These are phyloP conservation scores for Inonotus obliquus DNA, from an alignment of 1,284 basidiomycete genomes.

Conservation along the genomic window DNA sequence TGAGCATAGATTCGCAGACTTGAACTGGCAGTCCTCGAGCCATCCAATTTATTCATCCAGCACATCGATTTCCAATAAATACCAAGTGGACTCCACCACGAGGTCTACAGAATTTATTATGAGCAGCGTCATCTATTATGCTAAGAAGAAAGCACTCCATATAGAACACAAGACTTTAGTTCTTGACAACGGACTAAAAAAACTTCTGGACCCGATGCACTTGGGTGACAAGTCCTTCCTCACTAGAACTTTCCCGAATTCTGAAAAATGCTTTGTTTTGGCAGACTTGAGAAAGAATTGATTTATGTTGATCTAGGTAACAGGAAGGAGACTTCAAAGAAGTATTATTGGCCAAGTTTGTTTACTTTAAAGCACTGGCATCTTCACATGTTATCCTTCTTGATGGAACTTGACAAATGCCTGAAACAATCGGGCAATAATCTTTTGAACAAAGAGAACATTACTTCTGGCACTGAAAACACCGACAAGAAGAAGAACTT, in stretches of 20 bases:
- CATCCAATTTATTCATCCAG: background rate
- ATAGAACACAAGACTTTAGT: too few species aligned
- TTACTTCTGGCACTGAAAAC: too few species aligned
- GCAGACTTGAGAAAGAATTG: too few species aligned
- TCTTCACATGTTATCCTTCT: background rate
- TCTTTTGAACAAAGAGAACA: background rate
- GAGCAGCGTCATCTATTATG: background rate
- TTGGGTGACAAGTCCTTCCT: too few species aligned
- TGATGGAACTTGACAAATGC: background rate
- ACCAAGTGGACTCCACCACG: background rate
- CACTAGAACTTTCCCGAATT: too few species aligned
- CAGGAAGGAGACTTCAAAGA: too few species aligned
- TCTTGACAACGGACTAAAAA: too few species aligned
- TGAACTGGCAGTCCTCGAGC: background rate
- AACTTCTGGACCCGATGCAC: too few species aligned
- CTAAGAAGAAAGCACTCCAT: background rate
- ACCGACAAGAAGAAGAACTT: background rate
- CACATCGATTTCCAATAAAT: background rate
- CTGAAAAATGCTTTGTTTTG: too few species aligned
- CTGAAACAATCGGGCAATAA: background rate
- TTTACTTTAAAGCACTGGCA: background rate
- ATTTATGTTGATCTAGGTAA: too few species aligned
- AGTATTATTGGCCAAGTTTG: background rate
- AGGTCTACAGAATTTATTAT: background rate
- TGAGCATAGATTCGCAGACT: background rate